Evolutionary conservation across 2,329 filamentous ascomycete genomes (phyloP).

Genomic region (Aspergillus carbonarius): DNA sequence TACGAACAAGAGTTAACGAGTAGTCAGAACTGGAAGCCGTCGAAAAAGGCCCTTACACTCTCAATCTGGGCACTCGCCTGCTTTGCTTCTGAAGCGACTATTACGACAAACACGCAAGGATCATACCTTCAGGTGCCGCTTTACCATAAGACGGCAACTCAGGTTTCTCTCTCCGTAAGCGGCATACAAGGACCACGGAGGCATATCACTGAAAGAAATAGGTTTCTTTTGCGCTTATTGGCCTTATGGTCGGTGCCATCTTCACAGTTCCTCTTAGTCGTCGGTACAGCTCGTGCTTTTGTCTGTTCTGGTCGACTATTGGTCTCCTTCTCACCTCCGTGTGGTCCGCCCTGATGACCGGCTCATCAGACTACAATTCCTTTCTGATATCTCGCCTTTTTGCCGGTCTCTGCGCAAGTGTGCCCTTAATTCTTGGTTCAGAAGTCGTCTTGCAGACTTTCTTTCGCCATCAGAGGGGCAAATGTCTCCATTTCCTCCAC

Average conservation of each 20-base stretch:
- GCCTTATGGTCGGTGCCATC: neutral
- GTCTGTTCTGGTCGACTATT: neutral
- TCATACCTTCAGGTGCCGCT: neutral
- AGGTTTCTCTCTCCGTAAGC: neutral
- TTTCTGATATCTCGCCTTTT: neutral
- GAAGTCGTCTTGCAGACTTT: neutral
- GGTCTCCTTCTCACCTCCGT: neutral
- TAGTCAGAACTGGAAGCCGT: neutral
- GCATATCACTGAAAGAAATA: neutral
- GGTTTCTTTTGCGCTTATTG: neutral
- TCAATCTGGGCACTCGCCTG: neutral
- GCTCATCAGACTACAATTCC: neutral
- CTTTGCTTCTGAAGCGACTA: neutral
- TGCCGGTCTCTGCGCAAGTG: neutral
- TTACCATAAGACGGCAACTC: neutral
- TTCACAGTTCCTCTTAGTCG: neutral
- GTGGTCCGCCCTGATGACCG: neutral
- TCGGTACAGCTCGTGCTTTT: neutral
- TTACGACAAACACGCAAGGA: neutral
- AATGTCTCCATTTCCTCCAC: neutral
- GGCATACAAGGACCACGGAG: neutral
- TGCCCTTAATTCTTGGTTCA: neutral
- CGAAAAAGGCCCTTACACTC: neutral
- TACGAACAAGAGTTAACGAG: neutral
- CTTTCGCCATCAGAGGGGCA: neutral